Evolutionary conservation across 371 early-diverging fungal species (phyloP), one percentile per base, ranked within the genome.

Genomic region (Syncephalastrum racemosum): DNA sequence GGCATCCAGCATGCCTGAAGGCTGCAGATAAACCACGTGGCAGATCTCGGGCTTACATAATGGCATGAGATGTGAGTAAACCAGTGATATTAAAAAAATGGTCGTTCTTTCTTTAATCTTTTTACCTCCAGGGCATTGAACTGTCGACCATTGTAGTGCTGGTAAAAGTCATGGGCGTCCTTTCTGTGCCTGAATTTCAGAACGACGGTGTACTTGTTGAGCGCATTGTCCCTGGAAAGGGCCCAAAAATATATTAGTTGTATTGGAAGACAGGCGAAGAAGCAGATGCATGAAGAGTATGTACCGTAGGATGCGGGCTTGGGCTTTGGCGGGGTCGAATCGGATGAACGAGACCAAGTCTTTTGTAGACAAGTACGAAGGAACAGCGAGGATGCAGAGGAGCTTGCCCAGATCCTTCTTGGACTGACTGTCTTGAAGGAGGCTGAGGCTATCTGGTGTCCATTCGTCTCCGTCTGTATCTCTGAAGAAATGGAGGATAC

Each of bases 361-460:
- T 8, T 88, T 82, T 1, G 94, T 79, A 2, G 91, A 82, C 85
- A 94, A 83, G 71, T 92, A 92, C 0, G 87, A 77, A 0, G 97
- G 97, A 1, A 96, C 92, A n/a, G 91, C 94, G 15, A 96, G 74
- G 1, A 94, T 84, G 55, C 87, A 85, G 86, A 86, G 13, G 2
- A 86, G 66, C 27, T 74, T 73, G 8, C 13, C 13, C 1, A 20
- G 15, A 16, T 72, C 79, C 8, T 64, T 61, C 53, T 61, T 63
- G 16, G 70, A 46, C 1, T 71, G 72, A 16, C 51, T 58, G 16
- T 58, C 56, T 19, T 24, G 16, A 12, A 50, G 19, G 27, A 7
- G 20, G 13, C 36, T 39, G 23, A 53, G 53, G 1, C 43, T 31
- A 27, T 27, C 27, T 7, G 27, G 27, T 3, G 25, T 16, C 16